A percentile compares a stretch with the other conserved stretches of the same genome.
Evolutionary conservation across 2,329 filamentous ascomycete species (phyloP).

Genomic region (Cercospora janseana): DNA sequence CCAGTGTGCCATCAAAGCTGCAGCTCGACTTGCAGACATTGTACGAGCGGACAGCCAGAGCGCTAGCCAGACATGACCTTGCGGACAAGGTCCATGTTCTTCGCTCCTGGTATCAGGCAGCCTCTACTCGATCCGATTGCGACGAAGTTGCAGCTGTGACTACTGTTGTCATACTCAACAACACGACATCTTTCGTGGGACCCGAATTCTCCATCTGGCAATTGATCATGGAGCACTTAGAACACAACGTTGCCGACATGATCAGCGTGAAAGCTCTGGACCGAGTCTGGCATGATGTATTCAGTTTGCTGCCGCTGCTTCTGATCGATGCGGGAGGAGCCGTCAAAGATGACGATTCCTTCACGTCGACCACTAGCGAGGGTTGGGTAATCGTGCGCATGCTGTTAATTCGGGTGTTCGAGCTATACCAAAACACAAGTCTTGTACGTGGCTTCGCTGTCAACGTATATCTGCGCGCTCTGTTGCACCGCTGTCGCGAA

Average conservation of each 20-base stretch:
- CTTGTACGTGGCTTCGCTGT: slow-evolving; percentile 45
- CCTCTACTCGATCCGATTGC: not conserved
- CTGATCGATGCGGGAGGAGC: slow-evolving; percentile 52
- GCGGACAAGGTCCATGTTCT: slow-evolving; percentile 35
- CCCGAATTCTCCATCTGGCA: slow-evolving; percentile 45
- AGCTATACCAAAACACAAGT: slow-evolving; percentile 47
- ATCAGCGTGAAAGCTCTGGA: slow-evolving; percentile 37
- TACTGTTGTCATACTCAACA: slow-evolving; percentile 48
- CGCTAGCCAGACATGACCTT: slow-evolving; percentile 40
- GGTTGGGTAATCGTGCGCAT: slow-evolving; percentile 52
- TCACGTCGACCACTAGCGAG: slow-evolving; percentile 38
- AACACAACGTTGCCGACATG: slow-evolving; percentile 23
- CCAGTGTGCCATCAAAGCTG: slow-evolving; percentile 22
- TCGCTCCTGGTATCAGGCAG: slow-evolving; percentile 43
- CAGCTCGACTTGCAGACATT: not conserved
- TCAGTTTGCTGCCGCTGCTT: slow-evolving; percentile 53
- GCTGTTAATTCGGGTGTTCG: slow-evolving; percentile 49
- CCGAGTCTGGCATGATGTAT: slow-evolving; percentile 46
- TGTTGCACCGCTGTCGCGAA: slow-evolving; percentile 53
- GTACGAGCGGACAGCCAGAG: slow-evolving; percentile 32
- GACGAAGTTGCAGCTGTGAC: slow-evolving; percentile 35
- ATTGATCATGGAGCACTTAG: slow-evolving; percentile 41
- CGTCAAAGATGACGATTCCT: slow-evolving; percentile 35
- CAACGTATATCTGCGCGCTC: slow-evolving; percentile 55
- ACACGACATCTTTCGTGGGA: slow-evolving; percentile 40